A percentile compares a stretch with the other conserved stretches of the same genome.
Evolutionary conservation across 345 rosid species (phyloP).

Genomic region (Gynandropsis gynandra): DNA sequence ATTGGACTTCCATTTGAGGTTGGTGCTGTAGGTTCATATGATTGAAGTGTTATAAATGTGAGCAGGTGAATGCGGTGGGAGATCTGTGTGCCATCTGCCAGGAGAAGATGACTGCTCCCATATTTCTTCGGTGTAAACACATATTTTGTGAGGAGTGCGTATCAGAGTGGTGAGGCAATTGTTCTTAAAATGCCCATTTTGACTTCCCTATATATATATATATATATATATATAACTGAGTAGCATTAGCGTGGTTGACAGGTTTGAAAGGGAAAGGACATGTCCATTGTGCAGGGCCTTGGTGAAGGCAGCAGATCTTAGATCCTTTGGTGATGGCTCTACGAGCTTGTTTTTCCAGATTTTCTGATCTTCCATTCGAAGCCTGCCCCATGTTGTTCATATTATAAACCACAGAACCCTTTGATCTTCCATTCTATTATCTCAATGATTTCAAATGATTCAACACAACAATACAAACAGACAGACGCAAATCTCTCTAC

Average conservation of each 20-base stretch:
- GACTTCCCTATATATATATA: too few relatives aligned
- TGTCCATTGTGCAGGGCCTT: constrained; percentile 96
- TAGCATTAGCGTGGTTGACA: constrained; percentile 30
- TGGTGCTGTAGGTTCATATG: constrained; percentile 13
- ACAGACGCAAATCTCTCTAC: too few relatives aligned
- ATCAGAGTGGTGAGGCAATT: constrained; percentile 72
- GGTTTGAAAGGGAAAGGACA: constrained; percentile 98
- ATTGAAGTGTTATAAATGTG: constrained; percentile 21
- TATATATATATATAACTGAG: too few relatives aligned
- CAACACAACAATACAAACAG: too few relatives aligned
- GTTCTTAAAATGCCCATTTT: constrained; percentile 11
- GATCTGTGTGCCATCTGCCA: constrained; percentile 97
- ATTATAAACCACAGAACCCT: constrained; percentile 23
- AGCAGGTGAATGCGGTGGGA: constrained; percentile 91
- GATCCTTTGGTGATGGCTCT: constrained; percentile 92
- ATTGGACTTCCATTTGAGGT: constrained; percentile 11
- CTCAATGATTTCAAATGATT: too few relatives aligned
- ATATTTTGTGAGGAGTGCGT: constrained; percentile 98
- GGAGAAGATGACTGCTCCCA: constrained; percentile 96
- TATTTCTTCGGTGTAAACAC: constrained; percentile 92
- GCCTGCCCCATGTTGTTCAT: too few relatives aligned
- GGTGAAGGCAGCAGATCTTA: constrained; percentile 88
- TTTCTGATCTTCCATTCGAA: constrained; percentile 33
- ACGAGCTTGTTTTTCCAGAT: constrained; percentile 93
- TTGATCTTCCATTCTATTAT: neutral